Base-by-base conservation (phyloP, 768 basidiomycete species). In the Artomyces pyxidatus region DNA sequence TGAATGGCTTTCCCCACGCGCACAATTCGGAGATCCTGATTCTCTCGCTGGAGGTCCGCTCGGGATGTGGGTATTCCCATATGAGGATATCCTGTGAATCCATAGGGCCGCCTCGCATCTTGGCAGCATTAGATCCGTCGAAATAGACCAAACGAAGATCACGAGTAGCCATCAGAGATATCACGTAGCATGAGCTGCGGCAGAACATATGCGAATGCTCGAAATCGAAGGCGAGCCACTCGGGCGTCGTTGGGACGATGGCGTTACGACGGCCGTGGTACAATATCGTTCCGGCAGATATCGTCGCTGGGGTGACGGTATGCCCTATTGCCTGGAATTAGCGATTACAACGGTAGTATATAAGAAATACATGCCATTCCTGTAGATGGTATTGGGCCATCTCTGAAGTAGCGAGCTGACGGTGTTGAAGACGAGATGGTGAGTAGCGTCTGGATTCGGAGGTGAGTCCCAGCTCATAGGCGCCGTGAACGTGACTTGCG, bases 181-280 rank as follows among this genome's bases (percentile, higher is more conserved):
- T 14, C 12, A 35, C 30, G 22, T 39, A 28, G 37, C 47, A 39
- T 11, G 14, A 14, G n/a, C 7, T 19, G 8, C 12, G 27, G 49
- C 74, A 74, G 53, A 75, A 73, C 6, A 69, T 0, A 16, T 67
- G 65, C 0, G 69, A 66, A 47, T 67, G 61, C 46, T 71, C 70
- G 11, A 67, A 64, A 41, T 71, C 66, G 2, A 58, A 61, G 7
- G 65, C 61, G 6, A 57, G 52, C 70, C 67, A 71, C 11, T 69
- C 61, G 0, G 64, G 66, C 10, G 49, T 54, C 1, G 48, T 42
- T 6, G 69, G 69, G 9, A 65, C 45, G 16, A 57, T 48, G 1
- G 55, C 28, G 17, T 39, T 42, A 12, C 1, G 4, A 2, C 58
- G 50, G 30, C 61, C 66, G 37, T 69, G 69, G 28, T 71, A 71